Evolutionary conservation across 2,329 filamentous ascomycete species (phyloP), one percentile per base, ranked within the genome.

Genomic region (Colletotrichum sp.): DNA sequence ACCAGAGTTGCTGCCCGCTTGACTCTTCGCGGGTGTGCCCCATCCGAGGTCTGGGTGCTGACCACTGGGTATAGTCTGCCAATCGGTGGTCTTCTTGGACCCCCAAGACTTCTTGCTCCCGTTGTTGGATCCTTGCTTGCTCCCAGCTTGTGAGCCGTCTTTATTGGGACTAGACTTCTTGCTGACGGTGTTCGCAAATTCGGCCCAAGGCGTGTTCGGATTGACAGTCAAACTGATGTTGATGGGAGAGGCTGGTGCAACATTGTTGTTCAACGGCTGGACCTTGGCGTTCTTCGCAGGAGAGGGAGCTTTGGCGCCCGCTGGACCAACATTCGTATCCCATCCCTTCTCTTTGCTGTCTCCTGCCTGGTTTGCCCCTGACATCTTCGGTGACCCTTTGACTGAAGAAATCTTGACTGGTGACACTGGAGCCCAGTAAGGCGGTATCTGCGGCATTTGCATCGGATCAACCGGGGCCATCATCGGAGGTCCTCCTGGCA

Each of bases 301-400:
- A 10, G 64, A 59, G 55, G 57, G n/a, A n/a, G 49, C n/a, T 34
- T 75, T 73, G 26, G 6, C 49, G n/a, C 52, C 30, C 13, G 44
- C 34, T 12, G 74, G 74, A 13, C 71, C 74, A 18, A 76, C 64
- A 36, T 76, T 76, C 26, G 66, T 79, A 26, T 73, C 67, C 79
- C 79, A 79, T 24, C 71, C 78, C 55, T 75, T 65, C 16, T 79
- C 79, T 63, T 79, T 78, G 57, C 21, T 60, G 2, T 44, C 59
- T 15, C 9, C 59, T 52, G 44, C 44, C 34, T 28, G 71, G 10
- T 66, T 71, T 10, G 75, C 75, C 16, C 71, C 75, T 28, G 71
- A 75, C 71, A 77, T 75, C 28, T 66, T 74, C 21, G 70, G 64
- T 16, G 76, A 55, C 16, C 30, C 69, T 34, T 62, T 60, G 8